Conservation (phyloP, 371 early-diverging fungal genomes). For the Rhizopus sp. region DNA sequence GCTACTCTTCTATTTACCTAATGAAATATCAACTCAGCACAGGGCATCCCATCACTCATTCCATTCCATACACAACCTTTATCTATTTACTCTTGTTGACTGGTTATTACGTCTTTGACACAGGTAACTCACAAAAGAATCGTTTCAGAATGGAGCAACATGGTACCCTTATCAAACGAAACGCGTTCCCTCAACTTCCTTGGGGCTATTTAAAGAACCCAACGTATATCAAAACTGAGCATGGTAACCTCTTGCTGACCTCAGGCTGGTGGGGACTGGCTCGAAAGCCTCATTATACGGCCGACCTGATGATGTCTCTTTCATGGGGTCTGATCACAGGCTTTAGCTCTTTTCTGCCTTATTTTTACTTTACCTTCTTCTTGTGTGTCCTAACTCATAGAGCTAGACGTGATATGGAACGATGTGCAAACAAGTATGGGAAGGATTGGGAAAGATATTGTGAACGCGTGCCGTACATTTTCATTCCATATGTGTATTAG, state of each 20-base stretch:
- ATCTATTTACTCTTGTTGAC: slow-evolving; percentile 38
- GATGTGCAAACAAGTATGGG: slow-evolving; percentile 85
- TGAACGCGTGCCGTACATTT: slow-evolving; percentile 72
- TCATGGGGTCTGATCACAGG: slow-evolving; percentile 84
- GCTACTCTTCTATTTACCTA: slow-evolving; percentile 57
- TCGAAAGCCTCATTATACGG: slow-evolving; percentile 85
- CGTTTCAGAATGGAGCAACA: slow-evolving; percentile 79
- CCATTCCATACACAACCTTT: slow-evolving; percentile 38
- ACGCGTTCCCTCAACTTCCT: slow-evolving; percentile 67
- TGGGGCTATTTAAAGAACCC: slow-evolving; percentile 72
- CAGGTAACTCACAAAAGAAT: slow-evolving; percentile 89
- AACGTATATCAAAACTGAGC: slow-evolving; percentile 73
- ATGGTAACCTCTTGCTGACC: slow-evolving; percentile 76
- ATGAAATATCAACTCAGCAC: slow-evolving; percentile 49
- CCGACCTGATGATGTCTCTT: slow-evolving; percentile 81
- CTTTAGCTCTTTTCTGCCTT: slow-evolving; percentile 77
- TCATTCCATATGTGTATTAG: slow-evolving; percentile 72
- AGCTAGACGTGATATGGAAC: slow-evolving; percentile 78
- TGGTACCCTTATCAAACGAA: slow-evolving; percentile 56
- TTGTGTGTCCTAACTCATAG: slow-evolving; percentile 79
- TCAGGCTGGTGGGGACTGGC: slow-evolving; percentile 91
- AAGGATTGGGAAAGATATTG: slow-evolving; percentile 87
- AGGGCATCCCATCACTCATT: slow-evolving; percentile 42
- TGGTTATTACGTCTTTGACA: slow-evolving; percentile 59
- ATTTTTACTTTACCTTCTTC: slow-evolving; percentile 88